Conservation (phyloP, 495 filamentous ascomycete genomes). For the Entonaema liquescens region DNA sequence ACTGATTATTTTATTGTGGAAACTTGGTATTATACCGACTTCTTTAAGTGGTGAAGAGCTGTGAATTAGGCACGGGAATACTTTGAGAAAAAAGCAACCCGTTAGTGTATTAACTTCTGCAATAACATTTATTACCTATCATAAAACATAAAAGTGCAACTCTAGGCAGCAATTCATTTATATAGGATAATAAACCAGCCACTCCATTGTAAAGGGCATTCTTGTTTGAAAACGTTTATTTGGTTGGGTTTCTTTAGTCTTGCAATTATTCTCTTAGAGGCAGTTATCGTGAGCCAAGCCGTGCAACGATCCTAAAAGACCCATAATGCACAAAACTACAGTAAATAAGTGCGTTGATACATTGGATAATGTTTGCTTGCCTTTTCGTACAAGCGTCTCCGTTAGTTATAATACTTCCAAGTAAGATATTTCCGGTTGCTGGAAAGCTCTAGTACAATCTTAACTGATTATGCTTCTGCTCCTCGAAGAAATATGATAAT, state of each 20-base stretch:
- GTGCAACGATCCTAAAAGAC: not conserved
- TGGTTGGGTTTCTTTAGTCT: not conserved
- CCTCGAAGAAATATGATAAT: too few species aligned
- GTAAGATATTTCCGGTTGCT: too few species aligned
- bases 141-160: slow-evolving; percentile 3
- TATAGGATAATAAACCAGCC: not conserved
- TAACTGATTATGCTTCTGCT: too few species aligned
- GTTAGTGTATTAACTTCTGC: not conserved
- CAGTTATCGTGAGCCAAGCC: not conserved
- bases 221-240: not conserved
- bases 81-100: slow-evolving; percentile 4
- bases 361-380: not conserved
- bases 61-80: slow-evolving; percentile 15
- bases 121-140: not conserved
- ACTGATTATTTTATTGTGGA: not conserved
- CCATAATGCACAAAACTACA: not conserved
- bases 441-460: too few species aligned
- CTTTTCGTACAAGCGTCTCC: not conserved
- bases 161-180: not conserved
- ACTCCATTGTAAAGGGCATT: not conserved
- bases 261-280: not conserved
- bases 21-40: not conserved
- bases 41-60: slow-evolving; percentile 15
- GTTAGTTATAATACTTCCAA: not conserved
- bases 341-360: not conserved